phyloP scores from a whole-genome alignment of 1,284 basidiomycete genomes.

The Puccinia triticina region DNA sequence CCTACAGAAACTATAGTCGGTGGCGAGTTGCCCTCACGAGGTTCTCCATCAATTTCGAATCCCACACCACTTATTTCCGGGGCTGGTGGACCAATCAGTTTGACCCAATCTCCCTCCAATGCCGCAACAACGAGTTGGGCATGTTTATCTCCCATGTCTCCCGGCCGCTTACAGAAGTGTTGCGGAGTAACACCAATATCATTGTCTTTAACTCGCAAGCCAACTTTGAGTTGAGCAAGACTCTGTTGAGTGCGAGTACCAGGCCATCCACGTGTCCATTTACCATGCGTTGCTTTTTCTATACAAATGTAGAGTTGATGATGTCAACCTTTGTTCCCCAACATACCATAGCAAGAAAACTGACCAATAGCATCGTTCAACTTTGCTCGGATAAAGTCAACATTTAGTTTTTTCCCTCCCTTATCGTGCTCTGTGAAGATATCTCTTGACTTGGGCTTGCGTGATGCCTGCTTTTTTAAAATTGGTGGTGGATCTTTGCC shows the following conservation, averaged over 20 bases:
- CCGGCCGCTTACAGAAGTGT: neutral
- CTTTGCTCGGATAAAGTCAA: neutral
- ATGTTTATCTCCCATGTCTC: neutral
- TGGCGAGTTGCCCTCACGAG: too few species aligned
- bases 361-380: neutral
- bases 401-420: neutral
- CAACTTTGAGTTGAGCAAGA: neutral
- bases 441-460: neutral
- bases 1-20: too few species aligned
- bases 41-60: too few species aligned
- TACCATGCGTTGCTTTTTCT: neutral
- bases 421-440: neutral
- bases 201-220: neutral
- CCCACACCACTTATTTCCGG: neutral
- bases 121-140: neutral
- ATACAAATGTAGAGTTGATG: neutral
- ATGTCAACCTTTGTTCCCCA: neutral
- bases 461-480: neutral
- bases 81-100: neutral
- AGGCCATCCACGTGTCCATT: neutral
- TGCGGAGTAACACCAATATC: neutral
- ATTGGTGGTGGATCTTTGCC: neutral
- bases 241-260: neutral
- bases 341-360: neutral
- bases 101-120: neutral